A percentile compares a stretch with the other conserved stretches of the same genome.
Conservation (phyloP, 1,284 basidiomycete species). For the Chalciporus sp. region DNA sequence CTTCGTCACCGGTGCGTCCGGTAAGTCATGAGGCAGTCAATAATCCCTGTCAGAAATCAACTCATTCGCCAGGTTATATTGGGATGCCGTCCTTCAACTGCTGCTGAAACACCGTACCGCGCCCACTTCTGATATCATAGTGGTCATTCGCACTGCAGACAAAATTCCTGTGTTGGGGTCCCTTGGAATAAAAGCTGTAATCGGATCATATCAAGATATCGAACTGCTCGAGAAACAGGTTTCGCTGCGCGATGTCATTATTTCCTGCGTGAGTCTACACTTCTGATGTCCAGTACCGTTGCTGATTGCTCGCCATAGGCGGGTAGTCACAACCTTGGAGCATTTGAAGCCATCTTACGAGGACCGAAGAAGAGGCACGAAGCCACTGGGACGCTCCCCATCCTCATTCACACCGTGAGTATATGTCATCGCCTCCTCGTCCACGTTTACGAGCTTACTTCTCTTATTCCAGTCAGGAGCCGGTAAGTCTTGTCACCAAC, state of each 20-base stretch:
- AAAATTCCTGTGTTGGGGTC: conserved; percentile 30
- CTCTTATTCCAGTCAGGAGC: conserved; percentile 14
- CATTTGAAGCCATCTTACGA: conserved; percentile 43
- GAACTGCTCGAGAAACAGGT: conserved; percentile 13
- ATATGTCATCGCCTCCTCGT: not conserved
- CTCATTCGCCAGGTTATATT: conserved; percentile 40
- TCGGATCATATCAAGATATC: conserved; percentile 13
- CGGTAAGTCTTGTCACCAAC: conserved; percentile 1
- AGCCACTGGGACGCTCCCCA: conserved; percentile 38
- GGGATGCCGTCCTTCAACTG: conserved; percentile 40
- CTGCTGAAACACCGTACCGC: conserved; percentile 36
- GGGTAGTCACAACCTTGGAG: conserved; percentile 42
- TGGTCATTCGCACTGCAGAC: conserved; percentile 36
- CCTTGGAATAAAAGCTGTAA: conserved; percentile 14
- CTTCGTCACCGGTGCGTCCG: conserved; percentile 19
- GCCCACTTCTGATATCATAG: conserved; percentile 36
- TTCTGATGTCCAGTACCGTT: too few relatives aligned
- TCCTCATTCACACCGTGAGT: conserved; percentile 54
- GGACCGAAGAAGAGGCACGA: conserved; percentile 46
- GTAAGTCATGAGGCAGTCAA: not conserved
- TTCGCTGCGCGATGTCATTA: conserved; percentile 32
- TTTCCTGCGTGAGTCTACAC: conserved; percentile 30
- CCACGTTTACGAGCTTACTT: not conserved
- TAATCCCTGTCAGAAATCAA: not conserved
- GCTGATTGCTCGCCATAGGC: conserved; percentile 33